Conservation (phyloP, 2,329 filamentous ascomycete species). For the Alternaria infectoria region DNA sequence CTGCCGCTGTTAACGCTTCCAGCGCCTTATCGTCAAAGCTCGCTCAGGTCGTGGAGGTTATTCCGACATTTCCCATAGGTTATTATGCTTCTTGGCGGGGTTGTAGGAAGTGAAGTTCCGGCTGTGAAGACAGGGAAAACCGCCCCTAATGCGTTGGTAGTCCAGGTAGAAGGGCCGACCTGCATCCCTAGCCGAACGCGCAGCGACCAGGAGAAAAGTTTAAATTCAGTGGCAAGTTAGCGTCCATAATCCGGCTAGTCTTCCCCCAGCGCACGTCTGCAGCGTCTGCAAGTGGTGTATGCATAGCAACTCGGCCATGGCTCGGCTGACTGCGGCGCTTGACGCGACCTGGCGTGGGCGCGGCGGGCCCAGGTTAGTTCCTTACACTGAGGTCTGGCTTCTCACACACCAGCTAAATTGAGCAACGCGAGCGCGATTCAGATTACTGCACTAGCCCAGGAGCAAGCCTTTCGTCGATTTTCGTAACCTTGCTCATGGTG, state of each 20-base stretch:
- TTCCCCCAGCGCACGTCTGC: constrained; percentile 17
- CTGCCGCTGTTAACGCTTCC: constrained; percentile 14
- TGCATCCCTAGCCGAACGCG: constrained; percentile 20
- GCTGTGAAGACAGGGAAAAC: constrained; percentile 22
- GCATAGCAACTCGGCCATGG: constrained; percentile 35
- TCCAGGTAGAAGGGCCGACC: constrained; percentile 31
- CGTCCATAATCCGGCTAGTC: constrained; percentile 28
- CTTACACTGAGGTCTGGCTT: constrained; percentile 22
- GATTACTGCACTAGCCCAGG: constrained; percentile 35
- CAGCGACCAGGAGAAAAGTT: constrained; percentile 26
- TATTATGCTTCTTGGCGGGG: constrained; percentile 20
- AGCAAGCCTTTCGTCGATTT: constrained; percentile 30
- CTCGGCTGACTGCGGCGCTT: constrained; percentile 36
- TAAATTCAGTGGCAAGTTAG: constrained; percentile 37
- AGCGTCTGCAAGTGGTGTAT: constrained; percentile 24
- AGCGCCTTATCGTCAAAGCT: constrained; percentile 6
- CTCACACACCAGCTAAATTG: constrained; percentile 39
- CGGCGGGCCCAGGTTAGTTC: constrained; percentile 17
- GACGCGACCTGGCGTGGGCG: constrained; percentile 25
- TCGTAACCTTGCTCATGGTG: constrained; percentile 31
- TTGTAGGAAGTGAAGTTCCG: constrained; percentile 22
- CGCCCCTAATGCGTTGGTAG: constrained; percentile 19
- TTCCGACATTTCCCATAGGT: constrained; percentile 28
- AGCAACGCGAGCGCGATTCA: constrained; percentile 37
- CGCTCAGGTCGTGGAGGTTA: constrained; percentile 16